These are phyloP conservation scores for Hortaea werneckii DNA, from an alignment of 2,329 filamentous ascomycete species.

Conservation along the genomic window DNA sequence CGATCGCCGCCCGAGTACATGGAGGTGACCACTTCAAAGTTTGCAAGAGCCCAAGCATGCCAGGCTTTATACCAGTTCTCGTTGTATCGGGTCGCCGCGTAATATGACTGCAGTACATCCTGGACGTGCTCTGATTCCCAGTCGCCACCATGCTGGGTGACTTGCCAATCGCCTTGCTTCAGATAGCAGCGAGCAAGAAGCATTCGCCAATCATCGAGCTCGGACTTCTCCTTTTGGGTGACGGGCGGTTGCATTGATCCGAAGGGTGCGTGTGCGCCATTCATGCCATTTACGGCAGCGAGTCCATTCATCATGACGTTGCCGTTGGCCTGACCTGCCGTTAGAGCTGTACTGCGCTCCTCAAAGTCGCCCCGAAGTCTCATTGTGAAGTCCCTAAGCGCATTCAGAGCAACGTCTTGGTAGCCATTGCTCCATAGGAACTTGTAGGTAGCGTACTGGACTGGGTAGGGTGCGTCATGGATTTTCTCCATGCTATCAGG, in stretches of 20 bases:
- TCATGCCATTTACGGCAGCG: conserved; percentile 30
- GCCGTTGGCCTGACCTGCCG: conserved; percentile 15
- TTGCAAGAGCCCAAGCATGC: conserved; percentile 97
- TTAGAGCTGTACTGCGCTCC: conserved; percentile 25
- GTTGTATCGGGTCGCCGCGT: conserved; percentile 86
- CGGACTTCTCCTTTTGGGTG: conserved; percentile 30
- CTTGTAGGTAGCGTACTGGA: conserved; percentile 94
- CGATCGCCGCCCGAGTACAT: conserved; percentile 58
- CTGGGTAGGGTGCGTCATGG: conserved; percentile 56
- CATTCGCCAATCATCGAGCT: conserved; percentile 49
- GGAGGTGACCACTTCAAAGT: conserved; percentile 93
- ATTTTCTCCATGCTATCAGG: conserved; percentile 45
- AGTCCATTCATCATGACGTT: conserved; percentile 34
- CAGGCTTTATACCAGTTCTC: conserved; percentile 97
- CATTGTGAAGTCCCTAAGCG: conserved; percentile 52
- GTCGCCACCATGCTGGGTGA: conserved; percentile 70
- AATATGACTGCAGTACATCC: conserved; percentile 85
- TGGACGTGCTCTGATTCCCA: conserved; percentile 81
- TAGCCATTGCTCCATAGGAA: conserved; percentile 83
- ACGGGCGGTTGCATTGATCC: conserved; percentile 17
- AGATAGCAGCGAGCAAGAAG: conserved; percentile 92
- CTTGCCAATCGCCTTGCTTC: conserved; percentile 93
- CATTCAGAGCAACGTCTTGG: conserved; percentile 52
- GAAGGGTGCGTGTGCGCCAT: conserved; percentile 26
- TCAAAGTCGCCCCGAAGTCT: conserved; percentile 50